These are phyloP conservation scores for Volvox carteri DNA, from an alignment of 163 green algal species.

Conservation along the genomic window DNA sequence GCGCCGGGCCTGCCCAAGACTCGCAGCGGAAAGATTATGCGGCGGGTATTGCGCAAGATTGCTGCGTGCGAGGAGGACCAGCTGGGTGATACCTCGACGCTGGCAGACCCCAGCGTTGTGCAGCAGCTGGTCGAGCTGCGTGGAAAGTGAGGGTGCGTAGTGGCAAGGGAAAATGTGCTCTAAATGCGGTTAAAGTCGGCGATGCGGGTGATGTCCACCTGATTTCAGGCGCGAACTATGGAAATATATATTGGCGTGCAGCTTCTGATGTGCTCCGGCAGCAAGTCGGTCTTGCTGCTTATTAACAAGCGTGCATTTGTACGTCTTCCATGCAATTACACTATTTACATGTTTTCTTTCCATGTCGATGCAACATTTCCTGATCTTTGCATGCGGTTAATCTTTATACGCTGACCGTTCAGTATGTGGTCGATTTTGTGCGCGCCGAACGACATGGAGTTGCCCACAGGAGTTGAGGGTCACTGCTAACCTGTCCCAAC, in stretches of 20 bases:
- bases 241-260: background rate
- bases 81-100: constrained; percentile 91
- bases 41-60: constrained; percentile 86
- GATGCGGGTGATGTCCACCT: background rate
- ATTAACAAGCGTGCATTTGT: background rate
- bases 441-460: no score
- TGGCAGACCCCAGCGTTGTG: constrained; percentile 81
- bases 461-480: no score
- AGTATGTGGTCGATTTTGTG: no score
- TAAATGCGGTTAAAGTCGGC: background rate
- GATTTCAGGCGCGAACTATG: background rate
- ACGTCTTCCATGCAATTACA: background rate
- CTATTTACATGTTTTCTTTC: no score
- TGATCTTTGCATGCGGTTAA: no score
- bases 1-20: constrained; percentile 68
- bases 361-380: no score
- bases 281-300: background rate
- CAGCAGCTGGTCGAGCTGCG: constrained; percentile 67
- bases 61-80: constrained; percentile 84
- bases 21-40: constrained; percentile 96
- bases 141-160: constrained; percentile 40
- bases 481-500: no score
- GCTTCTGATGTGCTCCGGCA: background rate
- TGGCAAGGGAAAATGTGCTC: background rate
- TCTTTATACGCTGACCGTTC: no score